A percentile compares a stretch with the other conserved stretches of the same genome.
phyloP scores from a whole-genome alignment of 2,329 filamentous ascomycete species.

The Cryphonectria naterciae region DNA sequence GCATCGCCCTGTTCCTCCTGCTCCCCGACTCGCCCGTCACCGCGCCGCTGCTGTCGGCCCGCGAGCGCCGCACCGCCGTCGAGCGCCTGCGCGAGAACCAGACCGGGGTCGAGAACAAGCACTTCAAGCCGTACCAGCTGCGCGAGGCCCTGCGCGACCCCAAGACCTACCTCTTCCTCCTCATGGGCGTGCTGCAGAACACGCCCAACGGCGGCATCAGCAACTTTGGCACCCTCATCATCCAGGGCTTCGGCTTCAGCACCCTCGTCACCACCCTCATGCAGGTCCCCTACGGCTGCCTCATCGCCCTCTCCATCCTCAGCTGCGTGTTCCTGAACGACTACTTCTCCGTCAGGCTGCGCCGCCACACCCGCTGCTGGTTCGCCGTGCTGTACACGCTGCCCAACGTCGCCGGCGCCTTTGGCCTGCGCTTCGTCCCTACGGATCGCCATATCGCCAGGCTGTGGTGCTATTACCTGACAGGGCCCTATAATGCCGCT shows the following conservation, averaged over 20 bases:
- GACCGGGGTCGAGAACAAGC: constrained; percentile 42
- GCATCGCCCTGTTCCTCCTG: constrained; percentile 30
- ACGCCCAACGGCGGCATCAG: constrained; percentile 38
- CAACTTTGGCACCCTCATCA: constrained; percentile 54
- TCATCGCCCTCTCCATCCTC: constrained; percentile 37
- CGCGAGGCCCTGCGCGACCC: constrained; percentile 39
- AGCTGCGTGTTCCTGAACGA: constrained; percentile 31
- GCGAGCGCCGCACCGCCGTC: constrained; percentile 38
- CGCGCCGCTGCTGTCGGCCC: constrained; percentile 31
- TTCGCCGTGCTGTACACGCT: constrained; percentile 53
- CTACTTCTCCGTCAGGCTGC: constrained; percentile 32
- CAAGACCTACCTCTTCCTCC: constrained; percentile 37
- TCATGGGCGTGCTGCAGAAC: constrained; percentile 29
- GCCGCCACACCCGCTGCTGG: constrained; percentile 33
- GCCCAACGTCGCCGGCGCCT: constrained; percentile 57
- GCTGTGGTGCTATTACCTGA: constrained; percentile 59
- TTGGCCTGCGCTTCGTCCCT: constrained; percentile 55
- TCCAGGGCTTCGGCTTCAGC: constrained; percentile 55
- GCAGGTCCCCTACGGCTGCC: constrained; percentile 35
- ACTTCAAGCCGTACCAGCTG: constrained; percentile 38
- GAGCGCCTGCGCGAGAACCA: constrained; percentile 40
- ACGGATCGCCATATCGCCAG: constrained; percentile 48
- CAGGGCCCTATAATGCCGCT: constrained; percentile 58
- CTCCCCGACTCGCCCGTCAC: constrained; percentile 35
- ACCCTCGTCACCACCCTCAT: constrained; percentile 47